A percentile compares a stretch with the other conserved stretches of the same genome.
Conservation (phyloP, 345 rosid genomes). For the Carallia pectinifolia region DNA sequence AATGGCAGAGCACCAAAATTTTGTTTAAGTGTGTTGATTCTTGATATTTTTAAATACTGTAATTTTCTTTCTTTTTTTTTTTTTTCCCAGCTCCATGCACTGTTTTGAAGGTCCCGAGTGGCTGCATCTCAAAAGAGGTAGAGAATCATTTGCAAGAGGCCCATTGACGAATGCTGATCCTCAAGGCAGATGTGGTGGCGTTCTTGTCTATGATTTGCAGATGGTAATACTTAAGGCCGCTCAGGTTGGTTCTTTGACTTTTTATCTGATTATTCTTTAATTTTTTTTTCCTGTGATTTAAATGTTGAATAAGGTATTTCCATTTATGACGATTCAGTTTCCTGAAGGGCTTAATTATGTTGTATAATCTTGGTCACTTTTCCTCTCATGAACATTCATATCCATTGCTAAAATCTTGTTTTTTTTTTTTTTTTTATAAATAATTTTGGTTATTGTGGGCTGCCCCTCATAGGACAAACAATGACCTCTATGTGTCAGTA, state of each 20-base stretch:
- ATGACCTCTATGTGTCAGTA: too few relatives aligned
- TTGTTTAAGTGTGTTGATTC: background rate
- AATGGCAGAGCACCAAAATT: background rate
- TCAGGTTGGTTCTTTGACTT: constrained; percentile 60
- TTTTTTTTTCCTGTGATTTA: background rate
- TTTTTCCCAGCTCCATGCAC: constrained; percentile 84
- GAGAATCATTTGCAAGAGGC: constrained; percentile 87
- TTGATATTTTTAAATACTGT: background rate
- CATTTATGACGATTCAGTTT: too few relatives aligned
- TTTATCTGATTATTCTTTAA: background rate
- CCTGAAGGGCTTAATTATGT: too few relatives aligned
- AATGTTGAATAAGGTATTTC: background rate
- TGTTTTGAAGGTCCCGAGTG: constrained; percentile 98
- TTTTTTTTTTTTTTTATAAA: too few relatives aligned
- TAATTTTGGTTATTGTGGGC: too few relatives aligned
- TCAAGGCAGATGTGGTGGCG: constrained; percentile 93
- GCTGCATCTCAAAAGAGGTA: constrained; percentile 91
- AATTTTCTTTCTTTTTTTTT: constrained; percentile 13
- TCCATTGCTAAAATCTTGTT: too few relatives aligned
- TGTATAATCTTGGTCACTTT: too few relatives aligned
- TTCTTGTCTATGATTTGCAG: constrained; percentile 93
- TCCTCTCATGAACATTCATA: too few relatives aligned
- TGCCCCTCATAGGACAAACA: too few relatives aligned
- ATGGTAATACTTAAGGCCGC: constrained; percentile 93
- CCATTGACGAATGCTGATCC: constrained; percentile 91